A percentile compares a stretch with the other conserved stretches of the same genome.
Conservation (phyloP, 129 eudicot genomes). For the Tanacetum coccineum region DNA sequence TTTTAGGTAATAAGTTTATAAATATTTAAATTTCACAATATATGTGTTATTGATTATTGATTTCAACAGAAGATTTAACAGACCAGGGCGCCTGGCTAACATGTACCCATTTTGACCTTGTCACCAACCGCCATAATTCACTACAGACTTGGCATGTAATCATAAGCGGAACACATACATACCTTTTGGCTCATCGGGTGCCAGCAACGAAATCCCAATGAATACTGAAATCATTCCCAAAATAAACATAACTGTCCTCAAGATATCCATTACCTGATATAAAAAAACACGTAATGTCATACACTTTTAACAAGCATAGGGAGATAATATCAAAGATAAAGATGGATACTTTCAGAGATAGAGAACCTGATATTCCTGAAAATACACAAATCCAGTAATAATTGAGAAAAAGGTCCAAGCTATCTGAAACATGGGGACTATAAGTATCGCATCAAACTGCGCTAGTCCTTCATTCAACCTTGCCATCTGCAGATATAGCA, state of each 20-base stretch:
- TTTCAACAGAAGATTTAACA: no score
- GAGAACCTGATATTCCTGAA: slow-evolving; percentile 95
- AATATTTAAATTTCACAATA: no score
- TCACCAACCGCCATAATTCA: neutral
- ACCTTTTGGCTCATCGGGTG: slow-evolving; percentile 97
- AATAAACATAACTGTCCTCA: slow-evolving; percentile 84
- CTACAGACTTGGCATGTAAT: neutral
- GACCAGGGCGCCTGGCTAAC: neutral
- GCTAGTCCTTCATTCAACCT: slow-evolving; percentile 94
- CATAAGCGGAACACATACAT: slow-evolving; percentile 10
- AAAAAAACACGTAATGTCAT: slow-evolving; percentile 22
- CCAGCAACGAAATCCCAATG: slow-evolving; percentile 84
- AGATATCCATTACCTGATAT: slow-evolving; percentile 69
- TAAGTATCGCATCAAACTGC: slow-evolving; percentile 85
- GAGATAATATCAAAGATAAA: slow-evolving; percentile 7
- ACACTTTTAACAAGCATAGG: slow-evolving; percentile 17
- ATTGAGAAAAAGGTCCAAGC: slow-evolving; percentile 97
- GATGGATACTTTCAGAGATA: neutral
- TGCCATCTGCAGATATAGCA: slow-evolving; percentile 67
- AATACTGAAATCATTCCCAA: slow-evolving; percentile 93
- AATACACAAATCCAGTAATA: slow-evolving; percentile 95
- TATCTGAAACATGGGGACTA: slow-evolving; percentile 99
- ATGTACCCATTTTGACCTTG: neutral
- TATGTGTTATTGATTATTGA: no score
- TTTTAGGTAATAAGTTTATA: no score